Evolutionary conservation across 106 monocot genomes (phyloP), one percentile per base, ranked within the genome.

Genomic region (Dendrobium catenatum): DNA sequence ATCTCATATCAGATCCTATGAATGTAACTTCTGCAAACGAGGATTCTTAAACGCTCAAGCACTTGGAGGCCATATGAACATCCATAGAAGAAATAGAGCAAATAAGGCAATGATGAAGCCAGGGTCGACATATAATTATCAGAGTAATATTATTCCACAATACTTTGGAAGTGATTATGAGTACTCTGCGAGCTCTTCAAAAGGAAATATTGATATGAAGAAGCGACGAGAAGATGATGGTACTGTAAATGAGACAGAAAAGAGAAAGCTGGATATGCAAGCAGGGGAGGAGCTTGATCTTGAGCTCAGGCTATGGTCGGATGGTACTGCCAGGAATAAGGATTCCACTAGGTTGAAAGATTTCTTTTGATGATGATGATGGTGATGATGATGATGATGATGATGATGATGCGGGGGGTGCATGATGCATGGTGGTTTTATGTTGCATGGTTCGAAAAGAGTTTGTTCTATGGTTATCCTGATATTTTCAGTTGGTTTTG

Each of bases 21-120:
- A 82, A 18, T 86, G 86, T 64, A 79, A 42, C 43, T 86, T 79
- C 75, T 86, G 86, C 86, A 86, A 80, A 79, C 67, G 82, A 55
- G 86, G 86, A 72, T 86, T 86, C 79, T 77, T 79, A 9, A 86
- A 82, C 37, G 86, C 86, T 15, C 86, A 86, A 51, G 86, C 86
- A 5, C 82, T 86, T 1, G 86, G 86, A 20, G 86, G 86, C 2
- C 86, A 86, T 75, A 86, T 86, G 86, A 86, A 86, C 79, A 82
- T 86, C 22, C 86, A 86, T 42, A 72, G 82, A 6, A 82, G 72
- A 26, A 82, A 82, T 5, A 22, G 82, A 40, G 82, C 40, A 49
- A 85, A 58, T 41, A 27, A 13, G 70, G 4, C 27, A 6, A 0
- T 13, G 5, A 37, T 68, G 26, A 22, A 22, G 67, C 27, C 67